Percentiles rank a stretch among this genome's conserved stretches.
Conservation (phyloP, 2,329 filamentous ascomycete genomes). For the Ceratocystis alfenasii region DNA sequence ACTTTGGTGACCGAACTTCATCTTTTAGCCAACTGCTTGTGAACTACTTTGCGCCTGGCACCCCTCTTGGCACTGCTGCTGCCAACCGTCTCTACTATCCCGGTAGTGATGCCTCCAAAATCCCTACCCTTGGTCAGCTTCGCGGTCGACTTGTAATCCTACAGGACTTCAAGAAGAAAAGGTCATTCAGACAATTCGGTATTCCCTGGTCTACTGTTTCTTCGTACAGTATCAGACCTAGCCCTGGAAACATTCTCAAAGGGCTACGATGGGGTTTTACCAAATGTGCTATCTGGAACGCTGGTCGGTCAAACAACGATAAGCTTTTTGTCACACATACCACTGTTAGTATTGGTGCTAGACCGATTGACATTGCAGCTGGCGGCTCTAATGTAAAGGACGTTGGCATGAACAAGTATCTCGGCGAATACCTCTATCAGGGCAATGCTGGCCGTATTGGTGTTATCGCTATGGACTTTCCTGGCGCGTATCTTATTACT, state of each 20-base stretch:
- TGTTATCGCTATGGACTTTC: constrained; percentile 39
- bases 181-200: constrained; percentile 24
- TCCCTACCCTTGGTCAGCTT: constrained; percentile 34
- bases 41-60: constrained; percentile 30
- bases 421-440: constrained; percentile 34
- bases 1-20: no score
- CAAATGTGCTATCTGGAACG: constrained; percentile 8
- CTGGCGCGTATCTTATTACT: constrained; percentile 34
- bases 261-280: constrained; percentile 29
- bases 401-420: constrained; percentile 38
- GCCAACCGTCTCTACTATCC: constrained; percentile 29
- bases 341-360: neutral
- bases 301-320: constrained; percentile 26
- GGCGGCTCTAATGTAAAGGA: constrained; percentile 26
- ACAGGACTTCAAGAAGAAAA: constrained; percentile 30
- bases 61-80: constrained; percentile 29
- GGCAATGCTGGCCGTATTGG: constrained; percentile 29
- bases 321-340: constrained; percentile 28
- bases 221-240: constrained; percentile 36
- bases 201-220: constrained; percentile 34
- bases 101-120: constrained; percentile 23
- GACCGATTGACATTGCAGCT: constrained; percentile 38
- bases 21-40: constrained; percentile 37
- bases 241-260: constrained; percentile 33
- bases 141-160: constrained; percentile 38